These are phyloP conservation scores for Raffaelea deltoideospora DNA, from an alignment of 2,329 filamentous ascomycete genomes.

Conservation along the genomic window DNA sequence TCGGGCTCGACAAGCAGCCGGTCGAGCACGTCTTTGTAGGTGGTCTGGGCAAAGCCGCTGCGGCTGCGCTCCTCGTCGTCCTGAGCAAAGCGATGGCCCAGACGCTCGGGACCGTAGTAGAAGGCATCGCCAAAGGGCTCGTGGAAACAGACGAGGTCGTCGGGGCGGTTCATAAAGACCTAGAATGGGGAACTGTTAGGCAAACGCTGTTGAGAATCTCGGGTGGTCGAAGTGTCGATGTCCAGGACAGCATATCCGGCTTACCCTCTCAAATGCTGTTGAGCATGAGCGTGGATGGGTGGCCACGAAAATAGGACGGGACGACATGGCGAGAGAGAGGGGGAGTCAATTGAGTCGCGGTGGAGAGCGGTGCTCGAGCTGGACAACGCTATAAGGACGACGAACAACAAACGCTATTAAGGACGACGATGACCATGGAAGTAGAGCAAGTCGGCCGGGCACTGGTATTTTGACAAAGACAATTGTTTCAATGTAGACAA, in stretches of 20 bases:
- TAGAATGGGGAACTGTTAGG: too few species aligned
- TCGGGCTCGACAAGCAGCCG: conserved; percentile 56
- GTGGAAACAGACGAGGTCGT: conserved; percentile 70
- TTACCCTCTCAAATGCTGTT: conserved; percentile 88
- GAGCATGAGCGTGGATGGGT: conserved; percentile 93
- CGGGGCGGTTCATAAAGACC: conserved; percentile 92
- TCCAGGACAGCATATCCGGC: background rate
- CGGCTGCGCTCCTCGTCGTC: conserved; percentile 40
- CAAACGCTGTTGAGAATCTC: too few species aligned
- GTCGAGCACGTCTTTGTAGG: conserved; percentile 65
- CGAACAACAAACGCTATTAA: too few species aligned
- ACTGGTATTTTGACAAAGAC: too few species aligned
- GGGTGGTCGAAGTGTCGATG: too few species aligned
- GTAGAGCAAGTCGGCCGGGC: too few species aligned
- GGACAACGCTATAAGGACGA: too few species aligned
- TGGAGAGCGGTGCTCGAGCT: too few species aligned
- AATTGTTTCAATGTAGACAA: too few species aligned
- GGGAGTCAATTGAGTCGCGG: background rate
- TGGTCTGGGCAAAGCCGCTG: conserved; percentile 54
- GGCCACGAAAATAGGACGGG: conserved; percentile 75
- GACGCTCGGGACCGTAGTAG: conserved; percentile 84
- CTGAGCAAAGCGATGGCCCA: conserved; percentile 63
- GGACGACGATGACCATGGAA: too few species aligned
- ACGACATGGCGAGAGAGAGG: conserved; percentile 40
- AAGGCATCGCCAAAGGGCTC: conserved; percentile 96